Evolutionary conservation across 345 rosid species (phyloP).

Genomic region (Viola odorata): DNA sequence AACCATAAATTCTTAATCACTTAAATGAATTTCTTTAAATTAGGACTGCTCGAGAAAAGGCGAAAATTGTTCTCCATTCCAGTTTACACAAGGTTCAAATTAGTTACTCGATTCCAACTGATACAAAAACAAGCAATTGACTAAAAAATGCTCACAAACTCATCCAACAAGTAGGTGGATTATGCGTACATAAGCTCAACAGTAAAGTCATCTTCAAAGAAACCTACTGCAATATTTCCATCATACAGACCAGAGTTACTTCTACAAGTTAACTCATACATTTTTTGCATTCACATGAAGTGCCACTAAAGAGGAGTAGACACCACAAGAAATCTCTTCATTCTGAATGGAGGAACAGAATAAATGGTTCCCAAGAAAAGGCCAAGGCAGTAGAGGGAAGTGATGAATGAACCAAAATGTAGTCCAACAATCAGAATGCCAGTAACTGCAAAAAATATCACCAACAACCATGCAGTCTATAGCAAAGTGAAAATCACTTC

Average conservation of each 20-base stretch:
- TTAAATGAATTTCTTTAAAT: constrained; percentile 16
- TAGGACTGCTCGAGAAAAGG: not conserved
- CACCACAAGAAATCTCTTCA: constrained; percentile 84
- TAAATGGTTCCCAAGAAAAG: constrained; percentile 91
- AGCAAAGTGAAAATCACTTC: not conserved
- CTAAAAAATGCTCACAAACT: no score
- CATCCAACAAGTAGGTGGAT: no score
- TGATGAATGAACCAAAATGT: constrained; percentile 82
- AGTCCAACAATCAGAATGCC: constrained; percentile 67
- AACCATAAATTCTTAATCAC: constrained; percentile 33
- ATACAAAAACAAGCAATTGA: no score
- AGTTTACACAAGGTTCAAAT: no score
- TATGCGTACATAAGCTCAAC: no score
- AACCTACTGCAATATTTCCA: no score
- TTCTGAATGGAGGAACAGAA: constrained; percentile 92
- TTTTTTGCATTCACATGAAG: no score
- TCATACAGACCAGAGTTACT: no score
- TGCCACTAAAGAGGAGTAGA: constrained; percentile 41
- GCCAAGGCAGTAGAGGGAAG: constrained; percentile 72
- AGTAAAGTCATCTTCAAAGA: no score
- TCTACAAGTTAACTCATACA: no score
- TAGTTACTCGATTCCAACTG: no score
- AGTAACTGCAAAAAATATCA: constrained; percentile 62
- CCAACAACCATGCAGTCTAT: constrained; percentile 68
- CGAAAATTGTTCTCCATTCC: no score